These are phyloP conservation scores for Hemisphaericaspora xylofermentans DNA, from an alignment of 1,139 yeast species.

Conservation along the genomic window DNA sequence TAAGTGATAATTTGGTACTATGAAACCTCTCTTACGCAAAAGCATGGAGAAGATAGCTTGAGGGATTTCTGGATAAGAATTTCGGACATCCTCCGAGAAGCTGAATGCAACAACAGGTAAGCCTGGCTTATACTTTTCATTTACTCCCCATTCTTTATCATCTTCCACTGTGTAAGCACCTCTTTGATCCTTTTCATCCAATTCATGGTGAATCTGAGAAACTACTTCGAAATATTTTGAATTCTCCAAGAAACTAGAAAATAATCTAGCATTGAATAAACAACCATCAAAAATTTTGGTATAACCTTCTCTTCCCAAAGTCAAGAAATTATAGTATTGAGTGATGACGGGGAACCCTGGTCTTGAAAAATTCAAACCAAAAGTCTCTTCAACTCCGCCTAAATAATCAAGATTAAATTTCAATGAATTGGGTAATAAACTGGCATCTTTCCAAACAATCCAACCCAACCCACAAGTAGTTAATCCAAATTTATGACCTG, in stretches of 20 bases:
- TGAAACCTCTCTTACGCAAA: conserved; percentile 80
- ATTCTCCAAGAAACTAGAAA: conserved; percentile 64
- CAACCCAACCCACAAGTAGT: conserved; percentile 92
- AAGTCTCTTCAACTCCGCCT: conserved; percentile 88
- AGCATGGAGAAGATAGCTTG: conserved; percentile 73
- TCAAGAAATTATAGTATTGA: conserved; percentile 79
- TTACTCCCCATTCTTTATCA: conserved; percentile 17
- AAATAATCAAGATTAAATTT: conserved; percentile 79
- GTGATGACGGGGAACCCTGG: conserved; percentile 90
- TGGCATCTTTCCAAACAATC: conserved; percentile 76
- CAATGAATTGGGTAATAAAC: conserved; percentile 65
- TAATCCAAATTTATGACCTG: conserved; percentile 91
- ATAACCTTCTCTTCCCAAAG: conserved; percentile 72
- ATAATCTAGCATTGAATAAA: conserved; percentile 65
- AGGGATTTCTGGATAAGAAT: conserved; percentile 77
- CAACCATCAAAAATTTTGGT: conserved; percentile 60
- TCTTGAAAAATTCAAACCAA: conserved; percentile 83
- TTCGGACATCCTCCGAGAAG: conserved; percentile 56
- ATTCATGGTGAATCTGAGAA: conserved; percentile 70
- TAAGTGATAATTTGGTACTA: conserved; percentile 85
- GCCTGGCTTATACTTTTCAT: conserved; percentile 62
- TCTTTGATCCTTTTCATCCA: conserved; percentile 17
- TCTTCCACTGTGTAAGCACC: conserved; percentile 21
- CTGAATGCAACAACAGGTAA: conserved; percentile 89
- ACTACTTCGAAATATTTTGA: conserved; percentile 70